phyloP scores from a whole-genome alignment of 163 green algal genomes.

The Prototheca cutis region DNA sequence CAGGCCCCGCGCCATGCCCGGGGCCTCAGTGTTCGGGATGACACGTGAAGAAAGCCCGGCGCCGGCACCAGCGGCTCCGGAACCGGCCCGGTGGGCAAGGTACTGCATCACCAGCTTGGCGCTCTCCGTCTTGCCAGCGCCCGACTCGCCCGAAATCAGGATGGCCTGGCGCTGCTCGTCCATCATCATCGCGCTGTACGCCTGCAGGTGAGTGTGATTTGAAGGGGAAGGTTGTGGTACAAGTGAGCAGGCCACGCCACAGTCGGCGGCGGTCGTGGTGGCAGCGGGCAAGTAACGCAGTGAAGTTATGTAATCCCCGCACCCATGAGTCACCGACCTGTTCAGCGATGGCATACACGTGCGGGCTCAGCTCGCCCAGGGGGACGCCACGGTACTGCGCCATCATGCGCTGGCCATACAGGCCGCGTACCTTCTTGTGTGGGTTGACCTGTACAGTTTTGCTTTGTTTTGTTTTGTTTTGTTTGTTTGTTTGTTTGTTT shows the following conservation, averaged over 20 bases:
- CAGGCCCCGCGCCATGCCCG: conserved; percentile 56
- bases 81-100: conserved; percentile 53
- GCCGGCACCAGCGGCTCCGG: neutral
- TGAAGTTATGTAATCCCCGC: neutral
- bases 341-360: conserved; percentile 97
- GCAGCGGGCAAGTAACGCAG: neutral
- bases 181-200: conserved; percentile 70
- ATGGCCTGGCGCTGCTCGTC: conserved; percentile 88
- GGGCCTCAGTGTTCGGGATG: neutral
- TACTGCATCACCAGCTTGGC: conserved; percentile 93
- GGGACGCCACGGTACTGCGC: conserved; percentile 71
- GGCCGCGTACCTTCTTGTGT: conserved; percentile 77
- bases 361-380: conserved; percentile 85
- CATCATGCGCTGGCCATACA: conserved; percentile 98
- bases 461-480: no score
- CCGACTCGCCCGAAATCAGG: conserved; percentile 90
- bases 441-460: conserved; percentile 61
- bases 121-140: conserved; percentile 97
- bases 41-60: no score
- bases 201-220: conserved; percentile 12
- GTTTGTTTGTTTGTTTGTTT: no score
- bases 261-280: no score
- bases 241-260: no score
- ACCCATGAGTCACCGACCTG: conserved; percentile 19
- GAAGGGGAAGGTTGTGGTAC: neutral